Percentiles rank a stretch among this genome's conserved stretches.
phyloP scores from a whole-genome alignment of 345 rosid genomes.

The Mercurialis annua region DNA sequence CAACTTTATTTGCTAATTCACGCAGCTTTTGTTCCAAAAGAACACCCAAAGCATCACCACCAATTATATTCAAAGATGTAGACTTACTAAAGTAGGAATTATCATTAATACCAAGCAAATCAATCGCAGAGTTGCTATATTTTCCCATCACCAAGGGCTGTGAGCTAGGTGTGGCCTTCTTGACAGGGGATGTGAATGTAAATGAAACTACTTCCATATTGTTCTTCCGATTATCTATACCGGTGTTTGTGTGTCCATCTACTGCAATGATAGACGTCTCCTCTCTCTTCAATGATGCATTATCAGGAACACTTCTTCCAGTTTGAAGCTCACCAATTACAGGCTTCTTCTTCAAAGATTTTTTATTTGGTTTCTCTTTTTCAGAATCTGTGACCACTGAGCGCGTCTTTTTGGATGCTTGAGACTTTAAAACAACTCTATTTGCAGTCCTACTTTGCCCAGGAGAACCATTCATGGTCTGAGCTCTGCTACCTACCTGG shows the following conservation, averaged over 20 bases:
- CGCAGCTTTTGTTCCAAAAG: slow-evolving; percentile 74
- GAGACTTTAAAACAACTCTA: slow-evolving; percentile 36
- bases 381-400: slow-evolving; percentile 20
- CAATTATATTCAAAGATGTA: slow-evolving; percentile 37
- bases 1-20: slow-evolving; percentile 61
- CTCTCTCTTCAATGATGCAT: slow-evolving; percentile 33
- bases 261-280: slow-evolving; percentile 31
- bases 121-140: slow-evolving; percentile 18
- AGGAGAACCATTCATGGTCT: slow-evolving; percentile 30
- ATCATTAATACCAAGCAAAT: slow-evolving; percentile 24
- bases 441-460: slow-evolving; percentile 37
- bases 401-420: slow-evolving; percentile 37
- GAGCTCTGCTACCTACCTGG: slow-evolving; percentile 35
- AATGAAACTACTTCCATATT: slow-evolving; percentile 80
- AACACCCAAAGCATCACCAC: slow-evolving; percentile 50
- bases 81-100: slow-evolving; percentile 27
- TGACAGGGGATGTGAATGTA: slow-evolving; percentile 76
- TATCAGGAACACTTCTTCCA: slow-evolving; percentile 32
- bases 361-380: slow-evolving; percentile 44
- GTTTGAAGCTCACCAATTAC: slow-evolving; percentile 29
- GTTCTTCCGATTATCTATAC: slow-evolving; percentile 33
- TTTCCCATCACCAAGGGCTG: slow-evolving; percentile 32
- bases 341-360: slow-evolving; percentile 40
- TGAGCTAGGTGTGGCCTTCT: slow-evolving; percentile 34
- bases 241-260: slow-evolving; percentile 33